Conservation (phyloP, 345 rosid genomes). For the Erysimum cheiranthoides region DNA sequence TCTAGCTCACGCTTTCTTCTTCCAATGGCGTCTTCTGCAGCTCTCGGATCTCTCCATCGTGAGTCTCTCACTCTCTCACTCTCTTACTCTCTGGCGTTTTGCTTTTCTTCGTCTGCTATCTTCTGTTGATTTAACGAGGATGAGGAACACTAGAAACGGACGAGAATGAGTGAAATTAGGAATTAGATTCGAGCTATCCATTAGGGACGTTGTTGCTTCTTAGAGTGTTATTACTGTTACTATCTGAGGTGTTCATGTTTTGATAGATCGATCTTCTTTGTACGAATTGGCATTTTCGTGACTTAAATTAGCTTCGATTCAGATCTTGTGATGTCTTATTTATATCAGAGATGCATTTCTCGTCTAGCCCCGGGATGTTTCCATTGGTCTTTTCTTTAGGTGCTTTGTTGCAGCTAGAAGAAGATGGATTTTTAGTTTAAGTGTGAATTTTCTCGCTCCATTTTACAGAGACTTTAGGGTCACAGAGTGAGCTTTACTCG, state of each 20-base stretch:
- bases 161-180: background rate
- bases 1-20: constrained; percentile 22
- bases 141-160: constrained; percentile 4
- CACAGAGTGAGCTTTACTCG: constrained; percentile 37
- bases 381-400: background rate
- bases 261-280: constrained; percentile 17
- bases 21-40: constrained; percentile 75
- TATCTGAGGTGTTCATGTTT: background rate
- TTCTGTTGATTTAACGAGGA: background rate
- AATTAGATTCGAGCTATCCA: background rate
- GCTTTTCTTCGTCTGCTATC: background rate
- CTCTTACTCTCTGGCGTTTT: background rate
- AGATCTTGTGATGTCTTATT: constrained; percentile 24
- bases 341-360: constrained; percentile 11
- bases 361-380: background rate
- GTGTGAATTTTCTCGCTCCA: background rate
- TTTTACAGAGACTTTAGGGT: constrained; percentile 52
- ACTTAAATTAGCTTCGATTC: constrained; percentile 10
- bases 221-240: background rate
- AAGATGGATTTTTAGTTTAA: constrained; percentile 3
- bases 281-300: background rate
- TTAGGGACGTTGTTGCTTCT: constrained; percentile 2
- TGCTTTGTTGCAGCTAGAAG: constrained; percentile 16
- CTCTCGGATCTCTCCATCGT: constrained; percentile 75
- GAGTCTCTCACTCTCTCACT: constrained; percentile 15